phyloP scores from a whole-genome alignment of 768 basidiomycete genomes.

The Cyclocybe aegerita region DNA sequence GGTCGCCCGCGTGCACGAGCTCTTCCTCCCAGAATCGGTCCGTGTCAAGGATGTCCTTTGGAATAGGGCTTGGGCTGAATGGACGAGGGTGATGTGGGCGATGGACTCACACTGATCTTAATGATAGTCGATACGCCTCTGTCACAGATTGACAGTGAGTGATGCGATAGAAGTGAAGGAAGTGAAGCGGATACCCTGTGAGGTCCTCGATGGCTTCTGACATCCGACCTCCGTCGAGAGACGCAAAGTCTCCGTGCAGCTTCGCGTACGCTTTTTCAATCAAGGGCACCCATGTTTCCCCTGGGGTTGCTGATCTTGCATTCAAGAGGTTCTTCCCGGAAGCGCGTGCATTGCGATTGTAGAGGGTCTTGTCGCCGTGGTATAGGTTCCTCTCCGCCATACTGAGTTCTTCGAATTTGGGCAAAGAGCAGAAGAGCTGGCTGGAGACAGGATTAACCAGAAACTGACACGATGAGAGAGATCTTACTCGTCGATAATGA shows the following conservation, averaged over 20 bases:
- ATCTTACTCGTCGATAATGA: slow-evolving; percentile 47
- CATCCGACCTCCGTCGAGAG: slow-evolving; percentile 18
- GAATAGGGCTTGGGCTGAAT: slow-evolving; percentile 29
- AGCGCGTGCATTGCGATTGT: slow-evolving; percentile 14
- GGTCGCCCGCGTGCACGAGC: slow-evolving; percentile 41
- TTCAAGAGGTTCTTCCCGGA: slow-evolving; percentile 15
- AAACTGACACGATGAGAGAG: too few species aligned
- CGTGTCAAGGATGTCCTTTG: slow-evolving; percentile 39
- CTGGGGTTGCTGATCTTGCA: slow-evolving; percentile 16
- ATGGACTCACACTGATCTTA: too few species aligned
- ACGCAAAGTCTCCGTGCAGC: slow-evolving; percentile 17
- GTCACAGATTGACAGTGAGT: slow-evolving; percentile 22
- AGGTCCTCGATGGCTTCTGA: slow-evolving; percentile 49
- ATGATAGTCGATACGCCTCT: too few species aligned
- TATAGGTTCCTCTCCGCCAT: slow-evolving; percentile 11
- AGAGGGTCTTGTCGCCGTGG: slow-evolving; percentile 14
- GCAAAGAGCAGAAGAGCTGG: slow-evolving; percentile 13
- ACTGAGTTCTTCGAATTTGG: slow-evolving; percentile 18
- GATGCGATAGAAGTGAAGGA: neutral
- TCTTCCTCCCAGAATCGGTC: slow-evolving; percentile 52
- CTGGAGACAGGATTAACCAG: neutral
- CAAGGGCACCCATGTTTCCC: slow-evolving; percentile 21
- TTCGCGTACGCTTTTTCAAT: slow-evolving; percentile 20
- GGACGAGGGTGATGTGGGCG: too few species aligned
- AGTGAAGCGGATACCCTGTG: slow-evolving; percentile 35